phyloP scores from a whole-genome alignment of 169 alveolate genomes.

The Plasmodium vivax region DNA sequence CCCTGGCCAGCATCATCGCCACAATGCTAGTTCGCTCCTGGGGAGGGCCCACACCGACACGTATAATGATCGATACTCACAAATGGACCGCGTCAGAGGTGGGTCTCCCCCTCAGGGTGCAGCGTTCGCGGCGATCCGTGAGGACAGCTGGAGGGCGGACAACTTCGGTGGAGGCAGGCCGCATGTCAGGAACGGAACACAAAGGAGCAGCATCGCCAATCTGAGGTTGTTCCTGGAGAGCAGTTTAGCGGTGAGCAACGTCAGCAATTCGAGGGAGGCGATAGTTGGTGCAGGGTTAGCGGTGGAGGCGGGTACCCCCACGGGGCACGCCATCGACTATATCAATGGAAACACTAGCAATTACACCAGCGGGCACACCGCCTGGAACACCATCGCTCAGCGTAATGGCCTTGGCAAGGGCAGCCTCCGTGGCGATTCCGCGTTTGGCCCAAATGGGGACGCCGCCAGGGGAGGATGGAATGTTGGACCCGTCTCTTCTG shows the following conservation, averaged over 20 bases:
- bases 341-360: background rate
- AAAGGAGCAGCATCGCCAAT: background rate
- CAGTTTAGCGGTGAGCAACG: background rate
- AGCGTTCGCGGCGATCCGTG: background rate
- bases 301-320: background rate
- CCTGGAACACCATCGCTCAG: background rate
- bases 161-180: background rate
- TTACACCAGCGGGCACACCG: background rate
- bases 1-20: background rate
- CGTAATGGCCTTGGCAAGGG: background rate
- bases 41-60: background rate
- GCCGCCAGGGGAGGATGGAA: background rate
- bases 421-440: background rate
- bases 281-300: background rate
- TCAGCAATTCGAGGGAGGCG: background rate
- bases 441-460: background rate
- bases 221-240: constrained; percentile 7
- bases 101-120: background rate
- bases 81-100: background rate
- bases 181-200: background rate
- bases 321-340: background rate
- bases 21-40: background rate
- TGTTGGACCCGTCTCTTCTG: background rate
- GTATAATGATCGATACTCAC: background rate
- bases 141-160: background rate